phyloP scores from a whole-genome alignment of 371 early-diverging fungal genomes.

The Actinomucor elegans region DNA sequence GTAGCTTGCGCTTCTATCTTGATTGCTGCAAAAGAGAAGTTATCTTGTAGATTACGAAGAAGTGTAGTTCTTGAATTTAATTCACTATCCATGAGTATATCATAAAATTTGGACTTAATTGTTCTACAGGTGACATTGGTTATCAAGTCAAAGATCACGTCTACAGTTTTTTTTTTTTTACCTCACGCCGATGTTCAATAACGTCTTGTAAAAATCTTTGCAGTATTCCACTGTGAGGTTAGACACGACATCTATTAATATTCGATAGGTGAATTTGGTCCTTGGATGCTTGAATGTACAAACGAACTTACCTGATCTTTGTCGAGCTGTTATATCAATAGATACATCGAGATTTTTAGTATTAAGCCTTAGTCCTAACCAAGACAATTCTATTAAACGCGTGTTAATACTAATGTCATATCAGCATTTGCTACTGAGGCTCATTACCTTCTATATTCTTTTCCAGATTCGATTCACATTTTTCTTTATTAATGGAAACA shows the following conservation, averaged over 20 bases:
- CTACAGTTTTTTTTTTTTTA: background rate
- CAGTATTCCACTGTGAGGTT: slow-evolving; percentile 29
- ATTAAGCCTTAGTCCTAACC: slow-evolving; percentile 79
- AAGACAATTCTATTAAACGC: slow-evolving; percentile 70
- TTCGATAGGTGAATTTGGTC: slow-evolving; percentile 14
- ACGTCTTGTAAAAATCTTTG: slow-evolving; percentile 34
- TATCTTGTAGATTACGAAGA: slow-evolving; percentile 70
- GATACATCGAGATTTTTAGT: slow-evolving; percentile 62
- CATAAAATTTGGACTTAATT: slow-evolving; percentile 53
- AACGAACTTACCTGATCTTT: slow-evolving; percentile 7
- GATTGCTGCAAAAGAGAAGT: slow-evolving; percentile 62
- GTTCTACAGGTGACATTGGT: slow-evolving; percentile 29
- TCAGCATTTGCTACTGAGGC: no score
- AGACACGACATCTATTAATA: slow-evolving; percentile 33
- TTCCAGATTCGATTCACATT: slow-evolving; percentile 14
- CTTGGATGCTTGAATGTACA: background rate
- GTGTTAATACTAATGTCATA: background rate
- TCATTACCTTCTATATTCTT: slow-evolving; percentile 13
- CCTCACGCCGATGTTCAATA: slow-evolving; percentile 20
- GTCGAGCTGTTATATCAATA: slow-evolving; percentile 59
- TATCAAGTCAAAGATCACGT: no score
- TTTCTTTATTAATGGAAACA: slow-evolving; percentile 46
- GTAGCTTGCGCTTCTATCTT: slow-evolving; percentile 28
- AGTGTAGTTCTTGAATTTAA: slow-evolving; percentile 60
- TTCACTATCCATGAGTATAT: slow-evolving; percentile 55